phyloP scores from a whole-genome alignment of 2,329 filamentous ascomycete genomes.

The Raffaelea ambrosiae region DNA sequence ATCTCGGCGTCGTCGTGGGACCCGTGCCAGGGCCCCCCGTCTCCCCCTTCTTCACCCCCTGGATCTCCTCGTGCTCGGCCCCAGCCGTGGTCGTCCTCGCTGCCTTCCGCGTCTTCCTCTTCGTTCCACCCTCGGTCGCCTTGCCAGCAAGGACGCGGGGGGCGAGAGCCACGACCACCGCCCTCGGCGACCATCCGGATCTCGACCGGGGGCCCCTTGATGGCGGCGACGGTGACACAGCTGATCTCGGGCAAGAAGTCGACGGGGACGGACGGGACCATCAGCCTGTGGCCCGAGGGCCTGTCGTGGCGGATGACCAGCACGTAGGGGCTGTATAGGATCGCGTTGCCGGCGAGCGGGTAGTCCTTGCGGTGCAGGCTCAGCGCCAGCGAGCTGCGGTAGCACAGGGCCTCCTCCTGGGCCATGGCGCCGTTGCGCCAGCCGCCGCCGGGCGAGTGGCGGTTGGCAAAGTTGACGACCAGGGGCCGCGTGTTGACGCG shows the following conservation, averaged over 20 bases:
- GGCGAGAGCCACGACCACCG: too few relatives aligned
- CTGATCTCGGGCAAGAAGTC: slow-evolving; percentile 41
- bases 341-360: slow-evolving; percentile 13
- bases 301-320: slow-evolving; percentile 19
- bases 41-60: background rate
- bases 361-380: slow-evolving; percentile 29
- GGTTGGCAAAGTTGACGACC: slow-evolving; percentile 59
- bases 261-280: slow-evolving; percentile 4
- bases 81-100: background rate
- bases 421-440: slow-evolving; percentile 54
- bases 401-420: slow-evolving; percentile 63
- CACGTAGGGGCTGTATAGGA: slow-evolving; percentile 23
- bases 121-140: too few relatives aligned
- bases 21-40: too few relatives aligned
- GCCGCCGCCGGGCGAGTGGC: slow-evolving; percentile 49
- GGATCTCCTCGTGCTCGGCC: background rate
- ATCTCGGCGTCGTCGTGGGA: too few relatives aligned
- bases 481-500: background rate
- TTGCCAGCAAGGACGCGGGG: too few relatives aligned
- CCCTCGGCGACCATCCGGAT: background rate
- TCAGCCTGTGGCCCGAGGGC: slow-evolving; percentile 10
- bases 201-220: slow-evolving; percentile 20
- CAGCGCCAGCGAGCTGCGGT: slow-evolving; percentile 46
- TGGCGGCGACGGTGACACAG: slow-evolving; percentile 52
- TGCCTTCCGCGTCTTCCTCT: slow-evolving; percentile 32